Evolutionary conservation across 768 basidiomycete genomes (phyloP).

Genomic region (Tephrocybe sp.): DNA sequence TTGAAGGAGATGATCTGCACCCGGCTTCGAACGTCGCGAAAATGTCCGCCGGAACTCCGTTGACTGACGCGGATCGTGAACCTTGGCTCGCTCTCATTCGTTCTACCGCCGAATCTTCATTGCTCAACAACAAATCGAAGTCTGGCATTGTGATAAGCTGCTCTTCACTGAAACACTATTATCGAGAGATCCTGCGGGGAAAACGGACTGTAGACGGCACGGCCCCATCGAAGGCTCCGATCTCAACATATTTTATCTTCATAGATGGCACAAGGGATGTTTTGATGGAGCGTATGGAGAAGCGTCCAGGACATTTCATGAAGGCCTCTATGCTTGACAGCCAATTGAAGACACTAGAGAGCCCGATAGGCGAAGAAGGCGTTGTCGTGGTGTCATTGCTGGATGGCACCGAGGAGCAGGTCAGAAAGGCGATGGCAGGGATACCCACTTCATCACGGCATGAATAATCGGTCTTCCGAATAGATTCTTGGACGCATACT

Average conservation of each 20-base stretch:
- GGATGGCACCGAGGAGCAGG: conserved; percentile 55
- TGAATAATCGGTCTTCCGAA: too few species aligned
- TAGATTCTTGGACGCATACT: too few species aligned
- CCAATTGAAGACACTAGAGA: conserved; percentile 70
- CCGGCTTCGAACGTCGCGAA: conserved; percentile 80
- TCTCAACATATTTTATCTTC: conserved; percentile 80
- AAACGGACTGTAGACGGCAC: conserved; percentile 2
- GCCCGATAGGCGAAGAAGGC: conserved; percentile 62
- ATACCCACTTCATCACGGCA: too few species aligned
- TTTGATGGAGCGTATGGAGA: conserved; percentile 60
- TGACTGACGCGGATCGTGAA: conserved; percentile 78
- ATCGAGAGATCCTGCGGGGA: conserved; percentile 82
- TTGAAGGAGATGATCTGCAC: conserved; percentile 90
- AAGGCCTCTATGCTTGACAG: conserved; percentile 79
- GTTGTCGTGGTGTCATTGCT: conserved; percentile 62
- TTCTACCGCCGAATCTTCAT: conserved; percentile 50
- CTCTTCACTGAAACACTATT: conserved; percentile 78
- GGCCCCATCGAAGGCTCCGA: background rate
- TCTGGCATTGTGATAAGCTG: conserved; percentile 79
- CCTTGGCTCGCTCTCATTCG: conserved; percentile 85
- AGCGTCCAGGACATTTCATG: conserved; percentile 77
- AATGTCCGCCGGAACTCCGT: conserved; percentile 74
- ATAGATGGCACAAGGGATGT: conserved; percentile 58
- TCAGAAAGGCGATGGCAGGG: conserved; percentile 41
- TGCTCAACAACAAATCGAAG: conserved; percentile 12